Evolutionary conservation across 345 rosid genomes (phyloP), one percentile per base, ranked within the genome.

Genomic region (Iberis pinnata): DNA sequence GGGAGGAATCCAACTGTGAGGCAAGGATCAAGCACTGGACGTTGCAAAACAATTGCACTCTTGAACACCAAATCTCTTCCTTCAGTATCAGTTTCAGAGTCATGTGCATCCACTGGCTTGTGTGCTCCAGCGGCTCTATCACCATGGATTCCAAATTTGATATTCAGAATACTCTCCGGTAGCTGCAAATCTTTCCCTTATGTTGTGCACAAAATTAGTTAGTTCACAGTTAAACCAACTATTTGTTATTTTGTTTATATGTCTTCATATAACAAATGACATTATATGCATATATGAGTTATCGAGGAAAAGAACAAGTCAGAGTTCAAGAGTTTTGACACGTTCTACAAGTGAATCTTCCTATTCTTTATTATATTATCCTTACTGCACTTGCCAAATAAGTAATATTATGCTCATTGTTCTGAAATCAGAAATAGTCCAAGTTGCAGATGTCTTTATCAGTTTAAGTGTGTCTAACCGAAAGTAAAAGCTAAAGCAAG

Each of bases 1-100:
- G 93, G 77, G 55, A 92, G 81, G 65, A 92, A 92, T 42, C 96
- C 96, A 67, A 92, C 84, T 47, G 98, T 86, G 17, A 92, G 73
- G 75, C 86, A 75, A 32, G 95, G 98, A 58, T 88, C 92, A 69
- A 92, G 96, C 35, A 84, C 89, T 51, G 95, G 98, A 65, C 78
- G 88, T 63, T 88, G 92, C 70, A 87, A 64, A 45, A 76, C 69
- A 57, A 92, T 72, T 40, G 81, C 83, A 60, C 93, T 82, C 77
- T 70, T 75, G 78, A 92, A 92, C 72, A 85, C 72, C 76, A 92
- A 65, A 59, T 73, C 86, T 70, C 56, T 73, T 65, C 73, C 59
- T 33, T 65, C 41, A 44, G 53, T 58, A 32, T 70, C 81, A 43
- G 69, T 46, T 67, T 43, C 75, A 49, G 61, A 52, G 24, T 76